Base-by-base conservation (phyloP, 108 stramenopile species). In the Nitzschia sp. region DNA sequence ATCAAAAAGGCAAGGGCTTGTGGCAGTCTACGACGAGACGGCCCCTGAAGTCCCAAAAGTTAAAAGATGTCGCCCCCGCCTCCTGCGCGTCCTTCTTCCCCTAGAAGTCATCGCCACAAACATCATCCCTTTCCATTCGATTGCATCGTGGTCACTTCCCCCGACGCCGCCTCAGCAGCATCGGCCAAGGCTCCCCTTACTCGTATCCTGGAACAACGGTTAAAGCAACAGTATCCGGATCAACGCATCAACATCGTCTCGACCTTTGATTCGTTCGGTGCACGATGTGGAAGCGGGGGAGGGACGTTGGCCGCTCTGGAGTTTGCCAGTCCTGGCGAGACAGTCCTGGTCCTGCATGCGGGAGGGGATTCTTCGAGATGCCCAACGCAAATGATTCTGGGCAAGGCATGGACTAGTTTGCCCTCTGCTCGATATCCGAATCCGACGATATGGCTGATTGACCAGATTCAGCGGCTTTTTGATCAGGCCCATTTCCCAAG, bases 301-400 rank as follows among this genome's bases (percentile, higher is more conserved):
- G 92, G 92, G 2, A 90, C 89, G 3, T 63, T 93, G 57, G 86
- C 86, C 18, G 89, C 89, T 0, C 32, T 93, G 72, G 81, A 82
- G 9, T 68, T 77, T 46, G 64, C 78, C 21, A 67, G 23, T 18
- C 34, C 55, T 17, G 49, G 45, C 36, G 67, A 55, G 21, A 70
- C 76, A 17, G 57, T 71, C 2, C 36, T 72, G 3, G 48, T 66
- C 3, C 63, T 90, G 59, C 92, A 93, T 60, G 92, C 92, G 2
- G 92, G 92, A 27, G 92, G 92, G 26, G 84, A 90, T 56, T 89
- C 87, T 1, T 87, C 83, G 5, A 78, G 92, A 31, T 93, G 87
- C 79, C 89, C 89, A 2, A 82, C 87, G 2, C 89, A 88, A 74
- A 90, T 90, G 84, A 76, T 79, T 27, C 51, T 93, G 1, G 92